Evolutionary conservation across 768 basidiomycete species (phyloP), one percentile per base, ranked within the genome.

Genomic region (Hypsizygus marmoreus): DNA sequence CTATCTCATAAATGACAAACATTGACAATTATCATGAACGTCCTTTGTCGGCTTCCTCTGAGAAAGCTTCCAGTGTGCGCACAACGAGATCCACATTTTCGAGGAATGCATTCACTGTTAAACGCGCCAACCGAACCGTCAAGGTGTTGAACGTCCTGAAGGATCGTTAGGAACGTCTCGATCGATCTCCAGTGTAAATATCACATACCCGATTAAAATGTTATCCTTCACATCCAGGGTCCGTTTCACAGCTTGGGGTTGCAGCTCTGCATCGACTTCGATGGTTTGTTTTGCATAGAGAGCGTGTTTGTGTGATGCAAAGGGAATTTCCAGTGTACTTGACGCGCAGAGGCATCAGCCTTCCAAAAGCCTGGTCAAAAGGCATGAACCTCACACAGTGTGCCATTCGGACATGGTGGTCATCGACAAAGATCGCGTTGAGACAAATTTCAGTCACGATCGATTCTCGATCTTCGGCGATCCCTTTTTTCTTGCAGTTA

Each of bases 51-150:
- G 86, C 83, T 45, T 85, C 81, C 43, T 85, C 81, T 9, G 83
- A 84, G 63, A 94, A 95, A 51, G 85, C 82, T 36, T 80, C 79
- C 50, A 97, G 73, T 14, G 92, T 95, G 30, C 89, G 82, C 10
- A 86, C 76, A 37, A 95, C 81, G 26, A 97, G 75, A 60, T 95
- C 91, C 24, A 93, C 76, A 56, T 93, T 94, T 61, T 95, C 93
- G 36, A 97, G 74, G 67, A 90, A 95, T 11, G 84, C 84, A 56
- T 97, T 97, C 38, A 88, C 74, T 0, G 86, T 81, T 37, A 97
- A 73, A 45, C 94, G 80, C 3, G 91, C 85, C n/a, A 95, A 70
- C 26, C 94, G 84, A 48, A 95, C 73, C 0, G 93, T 97, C 43
- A 91, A 69, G 1, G 88, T 90, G 17, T 75, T 77, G 65, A 88